phyloP scores from a whole-genome alignment of 2,329 filamentous ascomycete genomes.

The Aschersonia sp. region DNA sequence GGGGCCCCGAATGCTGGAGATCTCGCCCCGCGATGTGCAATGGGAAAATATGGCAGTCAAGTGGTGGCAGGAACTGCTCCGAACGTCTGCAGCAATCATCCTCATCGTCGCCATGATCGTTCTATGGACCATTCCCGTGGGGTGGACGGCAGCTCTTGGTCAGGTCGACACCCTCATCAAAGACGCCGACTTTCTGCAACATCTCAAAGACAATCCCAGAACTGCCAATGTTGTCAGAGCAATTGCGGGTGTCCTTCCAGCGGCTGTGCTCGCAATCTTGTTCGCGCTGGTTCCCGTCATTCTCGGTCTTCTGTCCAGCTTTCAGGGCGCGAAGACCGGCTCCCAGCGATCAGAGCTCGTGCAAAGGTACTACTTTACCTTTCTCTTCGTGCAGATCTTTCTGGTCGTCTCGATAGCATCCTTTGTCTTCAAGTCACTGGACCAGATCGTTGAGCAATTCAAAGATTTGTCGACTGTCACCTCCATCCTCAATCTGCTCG shows the following conservation, averaged over 20 bases:
- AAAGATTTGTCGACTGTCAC: slow-evolving; percentile 35
- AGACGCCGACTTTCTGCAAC: slow-evolving; percentile 53
- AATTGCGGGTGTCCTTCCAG: slow-evolving; percentile 77
- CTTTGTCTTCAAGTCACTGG: slow-evolving; percentile 50
- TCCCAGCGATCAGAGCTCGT: slow-evolving; percentile 69
- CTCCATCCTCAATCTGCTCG: slow-evolving; percentile 58
- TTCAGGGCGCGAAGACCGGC: slow-evolving; percentile 73
- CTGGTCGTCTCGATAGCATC: slow-evolving; percentile 79
- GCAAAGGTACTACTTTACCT: slow-evolving; percentile 84
- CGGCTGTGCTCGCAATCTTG: slow-evolving; percentile 60
- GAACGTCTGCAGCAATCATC: slow-evolving; percentile 49
- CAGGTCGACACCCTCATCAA: slow-evolving; percentile 59
- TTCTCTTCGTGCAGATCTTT: slow-evolving; percentile 91
- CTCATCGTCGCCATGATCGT: slow-evolving; percentile 64
- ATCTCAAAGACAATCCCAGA: slow-evolving; percentile 44
- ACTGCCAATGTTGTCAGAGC: slow-evolving; percentile 47
- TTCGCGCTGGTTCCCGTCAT: slow-evolving; percentile 72
- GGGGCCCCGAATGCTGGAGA: slow-evolving; percentile 84
- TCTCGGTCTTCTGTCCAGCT: slow-evolving; percentile 54
- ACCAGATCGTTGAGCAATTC: slow-evolving; percentile 42
- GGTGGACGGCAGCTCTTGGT: slow-evolving; percentile 71
- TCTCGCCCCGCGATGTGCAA: slow-evolving; percentile 80
- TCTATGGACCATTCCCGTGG: slow-evolving; percentile 82
- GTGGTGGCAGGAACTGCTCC: slow-evolving; percentile 84
- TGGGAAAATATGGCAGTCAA: slow-evolving; percentile 96